Evolutionary conservation across 2,329 filamentous ascomycete species (phyloP), one percentile per base, ranked within the genome.

Genomic region (Aspergillus sp.): DNA sequence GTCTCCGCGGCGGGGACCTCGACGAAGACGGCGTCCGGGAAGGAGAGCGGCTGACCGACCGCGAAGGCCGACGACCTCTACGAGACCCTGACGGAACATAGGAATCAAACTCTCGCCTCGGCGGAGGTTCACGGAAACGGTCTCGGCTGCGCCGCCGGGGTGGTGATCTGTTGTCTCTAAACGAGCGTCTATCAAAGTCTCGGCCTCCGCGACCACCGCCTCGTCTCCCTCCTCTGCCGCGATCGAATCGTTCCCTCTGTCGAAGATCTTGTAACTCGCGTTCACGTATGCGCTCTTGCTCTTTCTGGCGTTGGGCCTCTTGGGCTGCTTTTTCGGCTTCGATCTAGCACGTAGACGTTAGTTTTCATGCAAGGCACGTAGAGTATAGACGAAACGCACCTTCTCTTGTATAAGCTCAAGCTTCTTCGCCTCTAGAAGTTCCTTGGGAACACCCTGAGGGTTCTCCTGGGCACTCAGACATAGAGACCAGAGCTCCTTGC

Each of bases 371-470:
- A 22, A 9, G n/a, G 3, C 19, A 6, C 2, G 7, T 43, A 2
- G 2, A 2, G 2, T 4, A 13, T 17, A 10, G 3, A 23, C 15
- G 12, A 2, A 10, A 23, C 47, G 17, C 49, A 94, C 91, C 84
- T 95, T 95, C 70, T 96, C 90, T 69, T 96, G 89, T 53, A 93
- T 88, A 43, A 98, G 75, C 69, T 98, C 93, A 41, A 88, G 74
- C 71, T 97, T 98, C 76, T 98, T 98, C 0, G 91, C 90, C 66
- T 98, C 93, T 2, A 98, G 74, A 38, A 98, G 77, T 69, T 96
- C 90, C 68, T 95, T 91, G 0, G 93, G 91, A 10, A 98, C 90
- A 47, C 93, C 93, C 64, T 93, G 86, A 0, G 89, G 83, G 65
- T 85, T 95, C 37, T 80, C 76, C 68, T 98, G 93, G 7, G 90